Conservation (phyloP, 2,329 filamentous ascomycete genomes). For the Fusarium zealandicum region DNA sequence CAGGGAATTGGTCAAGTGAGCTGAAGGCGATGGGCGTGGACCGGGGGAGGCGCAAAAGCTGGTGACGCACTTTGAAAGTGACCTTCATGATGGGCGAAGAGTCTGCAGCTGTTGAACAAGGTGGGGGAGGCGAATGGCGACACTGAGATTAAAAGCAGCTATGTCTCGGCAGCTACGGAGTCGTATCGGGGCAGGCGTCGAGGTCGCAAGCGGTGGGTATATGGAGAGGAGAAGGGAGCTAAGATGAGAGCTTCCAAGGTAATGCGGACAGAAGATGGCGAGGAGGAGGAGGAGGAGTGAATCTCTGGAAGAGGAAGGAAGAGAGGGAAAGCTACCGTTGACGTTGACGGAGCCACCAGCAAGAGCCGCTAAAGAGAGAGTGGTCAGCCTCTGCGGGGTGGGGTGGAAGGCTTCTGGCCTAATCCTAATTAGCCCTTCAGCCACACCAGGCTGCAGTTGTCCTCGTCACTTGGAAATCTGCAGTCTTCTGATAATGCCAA, state of each 20-base stretch:
- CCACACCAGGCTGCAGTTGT: conserved; percentile 7
- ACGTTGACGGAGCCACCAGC: conserved; percentile 31
- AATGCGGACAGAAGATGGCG: conserved; percentile 1
- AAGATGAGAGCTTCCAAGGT: conserved; percentile 6
- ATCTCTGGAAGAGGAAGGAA: conserved; percentile 17
- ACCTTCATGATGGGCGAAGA: conserved; percentile 69
- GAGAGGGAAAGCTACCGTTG: conserved; percentile 35
- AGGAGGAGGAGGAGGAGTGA: conserved; percentile 13
- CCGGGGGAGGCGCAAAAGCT: conserved; percentile 2
- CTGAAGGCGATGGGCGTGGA: neutral
- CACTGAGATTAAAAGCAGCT: conserved; percentile 10
- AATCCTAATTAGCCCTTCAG: conserved; percentile 20
- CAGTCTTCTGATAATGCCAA: neutral
- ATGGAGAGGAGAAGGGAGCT: neutral
- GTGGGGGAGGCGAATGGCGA: conserved; percentile 35
- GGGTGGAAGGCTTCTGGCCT: conserved; percentile 17
- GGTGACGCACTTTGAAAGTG: conserved; percentile 65
- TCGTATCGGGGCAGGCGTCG: neutral
- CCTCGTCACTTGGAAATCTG: conserved; percentile 2
- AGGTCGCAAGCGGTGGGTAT: conserved; percentile 1
- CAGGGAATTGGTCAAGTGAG: neutral
- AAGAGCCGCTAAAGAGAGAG: conserved; percentile 8
- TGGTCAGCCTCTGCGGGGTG: conserved; percentile 25
- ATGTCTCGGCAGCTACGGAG: conserved; percentile 19
- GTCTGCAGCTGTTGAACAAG: conserved; percentile 43